A percentile compares a stretch with the other conserved stretches of the same genome.
Evolutionary conservation across 2,329 filamentous ascomycete species (phyloP).

Genomic region (Neofusicoccum cordaticola): DNA sequence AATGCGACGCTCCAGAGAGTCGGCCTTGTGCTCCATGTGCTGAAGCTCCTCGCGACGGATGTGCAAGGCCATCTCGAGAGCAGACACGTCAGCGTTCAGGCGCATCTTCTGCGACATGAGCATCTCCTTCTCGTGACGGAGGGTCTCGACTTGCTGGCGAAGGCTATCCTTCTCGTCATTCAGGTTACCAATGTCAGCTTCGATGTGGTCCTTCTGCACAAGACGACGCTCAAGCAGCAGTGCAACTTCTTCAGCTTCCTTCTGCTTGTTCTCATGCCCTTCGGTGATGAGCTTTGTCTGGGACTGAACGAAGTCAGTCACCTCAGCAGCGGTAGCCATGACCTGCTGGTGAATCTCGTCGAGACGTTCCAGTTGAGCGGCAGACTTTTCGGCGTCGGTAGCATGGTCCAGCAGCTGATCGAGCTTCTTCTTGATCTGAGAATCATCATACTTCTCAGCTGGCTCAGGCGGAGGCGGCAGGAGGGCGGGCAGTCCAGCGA

Average conservation of each 20-base stretch:
- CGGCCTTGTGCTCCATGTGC: conserved; percentile 84
- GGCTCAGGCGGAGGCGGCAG: conserved; percentile 40
- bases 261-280: conserved; percentile 75
- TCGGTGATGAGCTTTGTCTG: conserved; percentile 74
- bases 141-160: conserved; percentile 52
- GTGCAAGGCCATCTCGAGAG: conserved; percentile 83
- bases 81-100: conserved; percentile 80
- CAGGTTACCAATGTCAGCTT: conserved; percentile 46
- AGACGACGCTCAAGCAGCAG: conserved; percentile 76
- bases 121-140: conserved; percentile 70
- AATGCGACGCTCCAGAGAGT: conserved; percentile 85
- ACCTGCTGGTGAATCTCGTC: conserved; percentile 89
- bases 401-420: conserved; percentile 60
- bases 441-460: conserved; percentile 54
- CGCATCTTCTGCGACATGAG: conserved; percentile 75
- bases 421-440: conserved; percentile 56
- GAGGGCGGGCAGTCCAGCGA: conserved; percentile 44
- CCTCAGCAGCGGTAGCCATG: conserved; percentile 75
- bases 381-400: conserved; percentile 64
- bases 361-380: conserved; percentile 74
- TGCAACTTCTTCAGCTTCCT: conserved; percentile 74
- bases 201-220: conserved; percentile 61
- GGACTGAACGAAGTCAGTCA: conserved; percentile 74
- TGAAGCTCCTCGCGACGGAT: conserved; percentile 88
- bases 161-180: conserved; percentile 45